Percentiles rank a stretch among this genome's conserved stretches.
phyloP scores from a whole-genome alignment of 2,329 filamentous ascomycete species.

The Bipolaris gigantea region DNA sequence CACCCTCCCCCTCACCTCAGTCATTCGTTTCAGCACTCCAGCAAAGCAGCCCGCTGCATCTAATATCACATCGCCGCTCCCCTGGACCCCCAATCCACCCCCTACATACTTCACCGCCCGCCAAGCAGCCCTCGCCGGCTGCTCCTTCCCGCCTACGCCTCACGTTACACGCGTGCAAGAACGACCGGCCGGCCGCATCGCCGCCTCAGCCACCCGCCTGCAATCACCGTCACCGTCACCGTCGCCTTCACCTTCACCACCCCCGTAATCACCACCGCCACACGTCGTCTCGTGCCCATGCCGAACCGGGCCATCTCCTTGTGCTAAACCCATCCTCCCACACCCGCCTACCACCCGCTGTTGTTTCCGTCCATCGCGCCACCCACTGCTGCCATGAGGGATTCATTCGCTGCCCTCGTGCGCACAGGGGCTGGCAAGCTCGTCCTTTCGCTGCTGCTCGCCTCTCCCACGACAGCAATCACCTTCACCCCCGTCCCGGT shows the following conservation, averaged over 20 bases:
- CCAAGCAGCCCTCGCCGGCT: slow-evolving; percentile 28
- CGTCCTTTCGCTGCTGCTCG: slow-evolving; percentile 40
- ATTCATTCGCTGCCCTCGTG: slow-evolving; percentile 42
- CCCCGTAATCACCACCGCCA: background rate
- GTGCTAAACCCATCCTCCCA: slow-evolving; percentile 13
- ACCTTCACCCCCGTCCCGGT: slow-evolving; percentile 65
- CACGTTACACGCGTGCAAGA: slow-evolving; percentile 16
- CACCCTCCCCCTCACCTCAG: slow-evolving; percentile 38
- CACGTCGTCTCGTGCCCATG: slow-evolving; percentile 16
- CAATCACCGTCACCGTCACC: background rate
- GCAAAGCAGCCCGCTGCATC: slow-evolving; percentile 13
- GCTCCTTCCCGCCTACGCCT: slow-evolving; percentile 21
- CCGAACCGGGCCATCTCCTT: slow-evolving; percentile 17
- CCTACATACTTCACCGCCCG: slow-evolving; percentile 18
- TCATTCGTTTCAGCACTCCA: slow-evolving; percentile 42
- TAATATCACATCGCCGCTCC: slow-evolving; percentile 18
- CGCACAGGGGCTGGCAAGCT: slow-evolving; percentile 44
- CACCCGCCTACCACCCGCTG: slow-evolving; percentile 17
- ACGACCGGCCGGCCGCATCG: slow-evolving; percentile 5
- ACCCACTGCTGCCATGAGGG: slow-evolving; percentile 42
- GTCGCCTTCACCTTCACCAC: background rate
- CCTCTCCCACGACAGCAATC: slow-evolving; percentile 35
- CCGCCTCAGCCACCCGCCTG: background rate
- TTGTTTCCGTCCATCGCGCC: slow-evolving; percentile 25
- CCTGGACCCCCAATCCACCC: slow-evolving; percentile 1